Conservation (phyloP, 805 yeast species). For the Candida krabiensis region DNA sequence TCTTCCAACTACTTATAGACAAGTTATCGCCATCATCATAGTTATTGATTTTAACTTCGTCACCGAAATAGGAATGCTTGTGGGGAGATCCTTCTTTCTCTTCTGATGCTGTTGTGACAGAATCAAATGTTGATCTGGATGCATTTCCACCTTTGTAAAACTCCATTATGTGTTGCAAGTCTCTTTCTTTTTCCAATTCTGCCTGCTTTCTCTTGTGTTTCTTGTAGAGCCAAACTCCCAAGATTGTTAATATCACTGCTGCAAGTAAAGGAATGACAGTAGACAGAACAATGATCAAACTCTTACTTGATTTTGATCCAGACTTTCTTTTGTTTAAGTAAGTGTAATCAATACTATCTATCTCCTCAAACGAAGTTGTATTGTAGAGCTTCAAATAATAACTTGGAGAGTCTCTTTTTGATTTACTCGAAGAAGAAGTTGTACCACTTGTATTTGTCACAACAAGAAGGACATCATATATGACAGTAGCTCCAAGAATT, state of each 20-base stretch:
- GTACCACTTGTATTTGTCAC: conserved; percentile 28
- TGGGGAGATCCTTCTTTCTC: conserved; percentile 1
- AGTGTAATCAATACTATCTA: conserved; percentile 34
- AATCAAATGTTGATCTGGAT: conserved; percentile 24
- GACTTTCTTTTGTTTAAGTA: conserved; percentile 14
- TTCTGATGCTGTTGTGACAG: conserved; percentile 9
- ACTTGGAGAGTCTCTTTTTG: conserved; percentile 22
- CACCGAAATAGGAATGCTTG: conserved; percentile 18
- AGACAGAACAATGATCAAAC: conserved; percentile 46
- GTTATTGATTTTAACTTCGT: conserved; percentile 28
- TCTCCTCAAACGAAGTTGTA: conserved; percentile 34
- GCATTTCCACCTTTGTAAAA: conserved; percentile 29
- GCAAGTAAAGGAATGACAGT: conserved; percentile 43
- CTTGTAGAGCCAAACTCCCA: conserved; percentile 29
- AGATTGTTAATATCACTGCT: conserved; percentile 34
- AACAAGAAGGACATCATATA: conserved; percentile 51
- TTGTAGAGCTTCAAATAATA: conserved; percentile 45
- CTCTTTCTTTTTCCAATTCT: conserved; percentile 29
- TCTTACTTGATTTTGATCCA: conserved; percentile 19
- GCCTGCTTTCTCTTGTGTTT: conserved; percentile 27
- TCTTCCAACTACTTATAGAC: conserved; percentile 54
- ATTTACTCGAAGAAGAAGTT: conserved; percentile 3
- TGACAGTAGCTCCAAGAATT: conserved; percentile 49
- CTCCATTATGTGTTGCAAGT: conserved; percentile 32
- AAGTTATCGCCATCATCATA: conserved; percentile 41